Evolutionary conservation across 2,329 filamentous ascomycete species (phyloP).

Genomic region (Aspergillus pseudoterreus): DNA sequence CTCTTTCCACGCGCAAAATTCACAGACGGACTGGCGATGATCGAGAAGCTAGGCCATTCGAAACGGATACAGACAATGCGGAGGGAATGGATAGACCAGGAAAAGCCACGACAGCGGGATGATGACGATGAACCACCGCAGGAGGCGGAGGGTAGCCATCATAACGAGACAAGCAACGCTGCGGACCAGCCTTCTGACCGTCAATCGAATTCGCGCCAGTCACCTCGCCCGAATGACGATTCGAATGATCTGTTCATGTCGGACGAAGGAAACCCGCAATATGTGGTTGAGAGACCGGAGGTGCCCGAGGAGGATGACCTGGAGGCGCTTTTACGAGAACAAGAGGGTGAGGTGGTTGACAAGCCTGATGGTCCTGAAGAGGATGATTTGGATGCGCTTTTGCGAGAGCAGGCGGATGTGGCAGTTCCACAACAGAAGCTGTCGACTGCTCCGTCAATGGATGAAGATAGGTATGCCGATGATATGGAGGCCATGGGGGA

Average conservation of each 20-base stretch:
- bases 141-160: not conserved
- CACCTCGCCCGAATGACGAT: not conserved
- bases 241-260: conserved; percentile 27
- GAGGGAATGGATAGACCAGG: conserved; percentile 79
- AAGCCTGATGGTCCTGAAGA: no score
- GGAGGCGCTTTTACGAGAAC: conserved; percentile 53
- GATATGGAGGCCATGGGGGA: conserved; percentile 46
- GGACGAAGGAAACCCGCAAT: conserved; percentile 18
- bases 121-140: conserved; percentile 4
- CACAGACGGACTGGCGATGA: conserved; percentile 79
- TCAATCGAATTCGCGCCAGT: not conserved
- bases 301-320: conserved; percentile 45
- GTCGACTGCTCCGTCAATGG: conserved; percentile 42
- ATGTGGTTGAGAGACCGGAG: conserved; percentile 9
- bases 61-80: conserved; percentile 71
- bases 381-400: conserved; percentile 24
- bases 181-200: not conserved
- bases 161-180: not conserved
- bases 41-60: conserved; percentile 89
- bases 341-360: conserved; percentile 20
- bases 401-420: conserved; percentile 44
- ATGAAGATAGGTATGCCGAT: not conserved
- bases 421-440: conserved; percentile 47
- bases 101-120: conserved; percentile 29
- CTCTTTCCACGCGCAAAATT: conserved; percentile 94